A percentile compares a stretch with the other conserved stretches of the same genome.
Evolutionary conservation across 2,329 filamentous ascomycete genomes (phyloP).

Genomic region (Fusarium sp.): DNA sequence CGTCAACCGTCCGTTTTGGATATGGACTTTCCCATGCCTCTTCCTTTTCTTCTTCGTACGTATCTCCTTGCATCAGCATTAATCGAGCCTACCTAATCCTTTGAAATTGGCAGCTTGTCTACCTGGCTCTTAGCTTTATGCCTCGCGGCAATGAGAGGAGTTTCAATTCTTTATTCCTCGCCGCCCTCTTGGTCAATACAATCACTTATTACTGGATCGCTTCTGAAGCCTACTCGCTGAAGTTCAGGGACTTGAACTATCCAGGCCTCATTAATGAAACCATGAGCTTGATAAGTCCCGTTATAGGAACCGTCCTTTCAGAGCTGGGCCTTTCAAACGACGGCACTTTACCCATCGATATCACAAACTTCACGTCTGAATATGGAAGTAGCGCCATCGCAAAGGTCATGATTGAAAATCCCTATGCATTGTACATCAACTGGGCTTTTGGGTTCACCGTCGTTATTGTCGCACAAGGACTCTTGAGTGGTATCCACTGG

Average conservation of each 20-base stretch:
- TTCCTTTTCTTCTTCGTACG: constrained; percentile 58
- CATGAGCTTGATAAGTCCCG: no score
- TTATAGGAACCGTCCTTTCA: no score
- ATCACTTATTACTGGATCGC: constrained; percentile 63
- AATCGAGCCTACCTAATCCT: not conserved
- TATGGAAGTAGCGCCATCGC: no score
- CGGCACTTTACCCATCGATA: no score
- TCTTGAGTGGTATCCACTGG: constrained; percentile 64
- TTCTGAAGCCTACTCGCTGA: constrained; percentile 43
- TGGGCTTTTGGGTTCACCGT: constrained; percentile 62
- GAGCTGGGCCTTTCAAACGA: no score
- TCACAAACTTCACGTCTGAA: no score
- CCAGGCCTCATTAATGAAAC: no score
- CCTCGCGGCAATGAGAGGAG: constrained; percentile 59
- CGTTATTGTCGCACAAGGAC: constrained; percentile 56
- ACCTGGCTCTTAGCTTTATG: constrained; percentile 53
- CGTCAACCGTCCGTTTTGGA: constrained; percentile 41
- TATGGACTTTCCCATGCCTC: constrained; percentile 61
- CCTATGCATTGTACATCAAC: constrained; percentile 60
- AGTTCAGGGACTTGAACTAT: no score
- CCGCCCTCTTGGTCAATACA: constrained; percentile 59
- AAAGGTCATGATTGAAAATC: no score
- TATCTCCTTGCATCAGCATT: not conserved
- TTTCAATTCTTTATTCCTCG: constrained; percentile 65
- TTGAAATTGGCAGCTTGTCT: constrained; percentile 49